Evolutionary conservation across 1,139 yeast species (phyloP), one percentile per base, ranked within the genome.

Genomic region (Magnusiomyces paraingens): DNA sequence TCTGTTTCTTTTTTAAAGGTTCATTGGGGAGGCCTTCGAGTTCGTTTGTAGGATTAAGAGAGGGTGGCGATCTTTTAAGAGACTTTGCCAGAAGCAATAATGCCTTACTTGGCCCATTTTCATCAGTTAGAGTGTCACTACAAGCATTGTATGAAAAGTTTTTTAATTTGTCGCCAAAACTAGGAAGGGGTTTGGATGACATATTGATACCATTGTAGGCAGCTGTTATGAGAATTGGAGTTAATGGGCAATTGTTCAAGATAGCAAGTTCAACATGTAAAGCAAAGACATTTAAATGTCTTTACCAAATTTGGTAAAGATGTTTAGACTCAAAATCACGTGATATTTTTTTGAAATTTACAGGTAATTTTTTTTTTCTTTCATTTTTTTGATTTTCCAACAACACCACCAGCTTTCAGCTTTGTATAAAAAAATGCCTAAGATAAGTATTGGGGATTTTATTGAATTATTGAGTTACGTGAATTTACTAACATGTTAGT

Each of bases 361-460:
- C 12, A 21, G 36, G 18, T 11, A 17, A 14, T 44, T 20, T 44
- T 11, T 14, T 14, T 17, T 32, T 14, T 21, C 47, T 4, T 4
- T 6, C 3, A 20, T 26, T 22, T 44, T 32, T 20, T 17, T 20
- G 5, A 45, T 4, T 22, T 45, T 26, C 17, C 46, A 21, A 5
- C 47, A 14, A 8, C 10, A 43, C 26, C 35, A 14, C 26, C 35
- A 14, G 15, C 10, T 26, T 26, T 8, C 4, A 5, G 32, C 8
- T 26, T 8, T 4, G 8, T 4, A 26, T 26, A 26, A 5, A 12
- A 50, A 29, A 6, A 64, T 64, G 66, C 66, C 67, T 36, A 64
- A 64, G 66, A 64, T 64, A 64, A 56, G 66, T 64, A 60, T 57
- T 22, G 21, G 17, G 41, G 15, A 11, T 18, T 12, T 15, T 42